A percentile compares a stretch with the other conserved stretches of the same genome.
Conservation (phyloP, 257 asterid species). For the Ilex asprella region DNA sequence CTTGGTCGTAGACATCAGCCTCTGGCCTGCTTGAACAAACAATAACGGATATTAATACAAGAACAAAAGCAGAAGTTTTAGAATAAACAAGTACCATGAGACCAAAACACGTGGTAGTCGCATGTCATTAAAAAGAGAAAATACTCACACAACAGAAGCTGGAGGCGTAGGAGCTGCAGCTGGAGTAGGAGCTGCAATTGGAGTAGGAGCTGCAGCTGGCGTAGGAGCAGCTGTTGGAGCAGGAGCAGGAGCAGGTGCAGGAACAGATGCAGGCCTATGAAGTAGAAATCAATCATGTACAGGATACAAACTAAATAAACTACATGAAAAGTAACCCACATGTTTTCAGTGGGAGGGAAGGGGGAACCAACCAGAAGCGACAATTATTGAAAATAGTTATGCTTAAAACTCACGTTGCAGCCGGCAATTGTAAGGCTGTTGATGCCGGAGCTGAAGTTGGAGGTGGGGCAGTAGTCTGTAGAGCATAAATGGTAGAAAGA, state of each 20-base stretch:
- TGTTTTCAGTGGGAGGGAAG: too few relatives aligned
- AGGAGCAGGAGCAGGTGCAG: not conserved
- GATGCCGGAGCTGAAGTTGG: slow-evolving; percentile 39
- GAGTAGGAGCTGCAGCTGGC: too few relatives aligned
- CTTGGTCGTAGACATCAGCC: slow-evolving; percentile 48
- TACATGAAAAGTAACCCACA: not conserved
- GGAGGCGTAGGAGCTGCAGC: slow-evolving; percentile 25
- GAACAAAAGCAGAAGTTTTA: too few relatives aligned
- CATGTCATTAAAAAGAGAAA: not conserved
- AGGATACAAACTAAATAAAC: not conserved
- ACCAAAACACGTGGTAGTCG: not conserved
- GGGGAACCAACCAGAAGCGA: not conserved
- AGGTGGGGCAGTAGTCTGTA: slow-evolving; percentile 37
- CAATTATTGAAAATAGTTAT: too few relatives aligned
- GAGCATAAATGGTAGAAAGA: slow-evolving; percentile 30
- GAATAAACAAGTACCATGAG: not conserved
- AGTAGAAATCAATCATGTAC: slow-evolving; percentile 4
- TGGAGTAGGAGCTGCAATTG: slow-evolving; percentile 6
- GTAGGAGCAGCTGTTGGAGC: too few relatives aligned
- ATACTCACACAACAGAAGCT: slow-evolving; percentile 33
- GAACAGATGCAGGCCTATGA: slow-evolving; percentile 24
- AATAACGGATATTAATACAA: too few relatives aligned
- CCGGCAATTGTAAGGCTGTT: slow-evolving; percentile 25
- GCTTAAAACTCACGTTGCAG: slow-evolving; percentile 31
- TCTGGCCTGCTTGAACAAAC: slow-evolving; percentile 35